Evolutionary conservation across 2,329 filamentous ascomycete genomes (phyloP).

Genomic region (Ilyonectria destructans): DNA sequence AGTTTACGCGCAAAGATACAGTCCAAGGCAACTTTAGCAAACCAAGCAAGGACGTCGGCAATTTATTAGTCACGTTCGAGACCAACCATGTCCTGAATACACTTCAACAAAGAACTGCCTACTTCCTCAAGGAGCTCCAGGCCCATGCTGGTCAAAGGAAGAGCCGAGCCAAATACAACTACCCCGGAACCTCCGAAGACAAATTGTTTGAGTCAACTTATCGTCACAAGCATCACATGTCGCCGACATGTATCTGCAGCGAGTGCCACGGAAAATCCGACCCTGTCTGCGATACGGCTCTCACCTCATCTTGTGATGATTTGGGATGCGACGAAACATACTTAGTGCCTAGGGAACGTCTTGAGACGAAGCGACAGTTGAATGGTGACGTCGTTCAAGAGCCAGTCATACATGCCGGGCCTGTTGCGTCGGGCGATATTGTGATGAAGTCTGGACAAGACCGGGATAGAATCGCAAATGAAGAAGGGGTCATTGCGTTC

Average conservation of each 20-base stretch:
- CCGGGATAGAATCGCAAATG: conserved; percentile 11
- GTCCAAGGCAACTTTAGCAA: conserved; percentile 44
- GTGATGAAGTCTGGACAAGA: conserved; percentile 57
- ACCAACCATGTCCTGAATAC: conserved; percentile 26
- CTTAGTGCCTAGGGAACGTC: conserved; percentile 40
- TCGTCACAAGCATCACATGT: conserved; percentile 51
- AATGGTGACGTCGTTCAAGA: conserved; percentile 36
- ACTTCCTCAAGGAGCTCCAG: not conserved
- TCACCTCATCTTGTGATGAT: conserved; percentile 28
- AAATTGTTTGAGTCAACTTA: conserved; percentile 52
- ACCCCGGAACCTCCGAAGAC: conserved; percentile 50
- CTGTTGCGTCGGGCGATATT: conserved; percentile 30
- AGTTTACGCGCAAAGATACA: conserved; percentile 48
- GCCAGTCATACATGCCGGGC: conserved; percentile 55
- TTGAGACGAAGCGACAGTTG: not conserved
- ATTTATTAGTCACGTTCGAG: conserved; percentile 45
- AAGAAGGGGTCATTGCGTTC: conserved; percentile 17
- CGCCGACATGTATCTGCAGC: conserved; percentile 12
- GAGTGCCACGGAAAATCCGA: conserved; percentile 19
- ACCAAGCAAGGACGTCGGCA: conserved; percentile 44
- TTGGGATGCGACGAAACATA: conserved; percentile 32
- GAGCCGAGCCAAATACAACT: conserved; percentile 33
- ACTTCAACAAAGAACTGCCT: not conserved
- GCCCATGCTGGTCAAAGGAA: not conserved
- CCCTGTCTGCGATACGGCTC: conserved; percentile 31